Conservation (phyloP, 208 protist species). For the Trypanosoma conorhini region DNA sequence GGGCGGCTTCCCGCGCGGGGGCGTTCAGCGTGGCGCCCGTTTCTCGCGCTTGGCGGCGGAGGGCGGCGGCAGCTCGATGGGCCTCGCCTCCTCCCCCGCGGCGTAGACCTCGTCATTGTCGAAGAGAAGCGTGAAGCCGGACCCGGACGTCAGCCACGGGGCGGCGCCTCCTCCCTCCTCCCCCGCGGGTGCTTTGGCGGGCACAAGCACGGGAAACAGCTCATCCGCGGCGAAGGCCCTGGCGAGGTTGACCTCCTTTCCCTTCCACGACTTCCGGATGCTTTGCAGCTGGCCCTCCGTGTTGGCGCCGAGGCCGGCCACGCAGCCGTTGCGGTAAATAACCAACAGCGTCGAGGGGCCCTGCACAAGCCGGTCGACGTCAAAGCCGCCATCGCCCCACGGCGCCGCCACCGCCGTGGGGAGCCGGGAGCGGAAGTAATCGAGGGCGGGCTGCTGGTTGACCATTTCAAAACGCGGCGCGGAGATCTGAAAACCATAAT, state of each 20-base stretch:
- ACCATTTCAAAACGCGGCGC: conserved; percentile 55
- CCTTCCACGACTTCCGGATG: conserved; percentile 31
- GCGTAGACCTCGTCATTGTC: conserved; percentile 53
- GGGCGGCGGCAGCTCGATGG: conserved; percentile 59
- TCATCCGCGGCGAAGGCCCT: conserved; percentile 35
- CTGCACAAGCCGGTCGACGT: conserved; percentile 35
- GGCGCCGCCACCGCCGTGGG: too few relatives aligned
- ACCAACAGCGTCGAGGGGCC: conserved; percentile 62
- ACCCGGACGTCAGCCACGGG: conserved; percentile 42
- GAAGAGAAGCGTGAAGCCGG: conserved; percentile 61
- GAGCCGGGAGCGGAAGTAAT: conserved; percentile 23
- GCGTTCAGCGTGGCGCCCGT: neutral
- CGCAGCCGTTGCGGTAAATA: conserved; percentile 66
- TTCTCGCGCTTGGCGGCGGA: conserved; percentile 24
- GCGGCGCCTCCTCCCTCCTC: neutral
- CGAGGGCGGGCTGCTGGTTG: conserved; percentile 41
- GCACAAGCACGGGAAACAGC: conserved; percentile 46
- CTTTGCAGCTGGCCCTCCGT: conserved; percentile 69
- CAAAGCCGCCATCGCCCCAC: conserved; percentile 26
- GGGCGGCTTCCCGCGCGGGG: too few relatives aligned
- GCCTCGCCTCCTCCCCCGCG: conserved; percentile 29
- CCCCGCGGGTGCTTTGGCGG: neutral
- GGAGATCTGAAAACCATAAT: conserved; percentile 58
- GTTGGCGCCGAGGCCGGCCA: conserved; percentile 63
- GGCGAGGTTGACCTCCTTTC: conserved; percentile 52